A percentile compares a stretch with the other conserved stretches of the same genome.
phyloP scores from a whole-genome alignment of 2,329 filamentous ascomycete species.

The Ascosphaera pollenicola region DNA sequence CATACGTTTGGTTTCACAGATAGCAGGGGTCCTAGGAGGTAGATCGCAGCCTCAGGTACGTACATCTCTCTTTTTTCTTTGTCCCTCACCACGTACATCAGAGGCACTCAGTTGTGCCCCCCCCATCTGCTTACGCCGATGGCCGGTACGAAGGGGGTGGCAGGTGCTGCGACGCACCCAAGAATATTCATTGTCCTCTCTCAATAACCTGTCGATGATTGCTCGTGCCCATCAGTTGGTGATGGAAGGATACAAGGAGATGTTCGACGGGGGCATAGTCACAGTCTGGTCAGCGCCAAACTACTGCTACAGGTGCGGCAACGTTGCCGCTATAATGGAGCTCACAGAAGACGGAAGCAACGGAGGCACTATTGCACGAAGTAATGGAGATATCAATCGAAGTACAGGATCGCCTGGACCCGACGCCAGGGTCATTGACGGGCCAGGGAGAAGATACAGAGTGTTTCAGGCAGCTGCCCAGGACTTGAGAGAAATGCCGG shows the following conservation, averaged over 20 bases:
- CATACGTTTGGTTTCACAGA: no score
- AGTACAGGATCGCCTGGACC: slow-evolving; percentile 28
- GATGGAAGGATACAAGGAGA: slow-evolving; percentile 99
- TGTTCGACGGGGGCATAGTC: slow-evolving; percentile 90
- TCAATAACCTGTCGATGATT: slow-evolving; percentile 78
- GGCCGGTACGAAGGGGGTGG: no score
- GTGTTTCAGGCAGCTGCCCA: slow-evolving; percentile 96
- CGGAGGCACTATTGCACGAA: slow-evolving; percentile 43
- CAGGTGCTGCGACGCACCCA: no score
- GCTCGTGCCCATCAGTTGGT: slow-evolving; percentile 91
- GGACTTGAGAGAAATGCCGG: slow-evolving; percentile 90
- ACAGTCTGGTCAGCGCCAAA: slow-evolving; percentile 98
- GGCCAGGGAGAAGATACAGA: slow-evolving; percentile 72
- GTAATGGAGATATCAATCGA: slow-evolving; percentile 25
- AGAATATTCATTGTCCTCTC: no score
- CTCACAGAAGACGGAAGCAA: slow-evolving; percentile 72
- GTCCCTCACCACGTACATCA: no score
- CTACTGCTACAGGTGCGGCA: slow-evolving; percentile 91
- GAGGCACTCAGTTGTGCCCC: no score
- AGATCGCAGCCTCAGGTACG: no score
- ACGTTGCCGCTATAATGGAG: slow-evolving; percentile 87
- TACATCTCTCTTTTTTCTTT: no score
- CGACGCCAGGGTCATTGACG: slow-evolving; percentile 25
- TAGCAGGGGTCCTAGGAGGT: no score
- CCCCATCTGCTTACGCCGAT: no score